Percentiles rank a stretch among this genome's conserved stretches.
These are phyloP conservation scores for Pestalotiopsis sp. DNA, from an alignment of 2,329 filamentous ascomycete genomes.

Conservation along the genomic window DNA sequence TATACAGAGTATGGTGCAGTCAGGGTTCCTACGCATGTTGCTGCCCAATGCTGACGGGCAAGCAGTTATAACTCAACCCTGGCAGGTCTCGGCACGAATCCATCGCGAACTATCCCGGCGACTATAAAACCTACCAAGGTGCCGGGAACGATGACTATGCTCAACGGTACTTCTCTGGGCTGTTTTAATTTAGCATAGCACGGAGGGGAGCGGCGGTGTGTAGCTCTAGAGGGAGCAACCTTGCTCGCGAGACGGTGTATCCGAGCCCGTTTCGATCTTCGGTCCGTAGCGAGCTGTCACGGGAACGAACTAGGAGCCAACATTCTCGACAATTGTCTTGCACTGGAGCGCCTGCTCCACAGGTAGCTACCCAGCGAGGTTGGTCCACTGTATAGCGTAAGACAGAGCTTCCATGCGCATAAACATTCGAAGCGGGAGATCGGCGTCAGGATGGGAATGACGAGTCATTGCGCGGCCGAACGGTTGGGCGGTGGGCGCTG, in stretches of 20 bases:
- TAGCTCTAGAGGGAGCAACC: not conserved
- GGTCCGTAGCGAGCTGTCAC: conserved; percentile 2
- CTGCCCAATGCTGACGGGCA: not conserved
- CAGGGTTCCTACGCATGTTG: not conserved
- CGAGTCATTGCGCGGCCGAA: conserved; percentile 4
- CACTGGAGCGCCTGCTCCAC: not conserved
- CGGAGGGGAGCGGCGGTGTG: not conserved
- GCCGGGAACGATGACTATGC: not conserved
- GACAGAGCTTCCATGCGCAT: not conserved
- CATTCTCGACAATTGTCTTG: not conserved
- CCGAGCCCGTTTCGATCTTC: not conserved
- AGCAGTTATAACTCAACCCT: not conserved
- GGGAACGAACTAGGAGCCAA: not conserved
- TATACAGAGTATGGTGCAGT: not conserved
- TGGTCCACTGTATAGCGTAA: not conserved
- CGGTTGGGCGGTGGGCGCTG: not conserved
- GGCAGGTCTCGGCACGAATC: not conserved
- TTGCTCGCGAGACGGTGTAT: not conserved
- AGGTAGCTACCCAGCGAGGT: not conserved
- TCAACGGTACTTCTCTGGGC: not conserved
- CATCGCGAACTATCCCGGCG: not conserved
- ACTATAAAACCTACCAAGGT: not conserved
- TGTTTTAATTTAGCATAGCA: too few relatives aligned
- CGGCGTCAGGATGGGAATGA: not conserved
- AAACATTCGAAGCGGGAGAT: conserved; percentile 8